Evolutionary conservation across 1,139 yeast species (phyloP).

Genomic region (Hemisphaericaspora lyxosophila): DNA sequence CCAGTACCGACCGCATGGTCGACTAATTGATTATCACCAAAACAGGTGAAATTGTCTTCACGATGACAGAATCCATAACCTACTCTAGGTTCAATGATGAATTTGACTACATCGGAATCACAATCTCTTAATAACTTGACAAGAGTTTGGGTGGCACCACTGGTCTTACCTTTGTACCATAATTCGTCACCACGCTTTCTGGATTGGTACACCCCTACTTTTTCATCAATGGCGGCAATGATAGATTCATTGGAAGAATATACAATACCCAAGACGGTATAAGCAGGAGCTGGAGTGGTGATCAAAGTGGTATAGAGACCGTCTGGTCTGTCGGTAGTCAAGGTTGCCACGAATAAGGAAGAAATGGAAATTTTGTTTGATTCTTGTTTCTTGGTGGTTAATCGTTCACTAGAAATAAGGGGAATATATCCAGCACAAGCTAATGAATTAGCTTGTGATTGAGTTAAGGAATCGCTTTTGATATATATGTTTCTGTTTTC

Average conservation of each 20-base stretch:
- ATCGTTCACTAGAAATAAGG: conserved; percentile 38
- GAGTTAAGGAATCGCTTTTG: conserved; percentile 19
- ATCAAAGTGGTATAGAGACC: conserved; percentile 85
- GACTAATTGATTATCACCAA: conserved; percentile 44
- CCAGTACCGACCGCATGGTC: conserved; percentile 56
- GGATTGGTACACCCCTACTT: conserved; percentile 91
- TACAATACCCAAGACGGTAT: conserved; percentile 77
- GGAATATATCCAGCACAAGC: conserved; percentile 47
- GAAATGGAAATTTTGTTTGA: conserved; percentile 45
- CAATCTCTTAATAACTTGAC: conserved; percentile 74
- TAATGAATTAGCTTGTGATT: conserved; percentile 28
- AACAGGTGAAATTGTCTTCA: conserved; percentile 71
- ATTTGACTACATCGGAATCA: conserved; percentile 87
- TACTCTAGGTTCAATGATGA: conserved; percentile 70
- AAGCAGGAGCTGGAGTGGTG: conserved; percentile 56
- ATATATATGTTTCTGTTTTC: conserved; percentile 49
- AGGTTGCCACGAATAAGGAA: conserved; percentile 51
- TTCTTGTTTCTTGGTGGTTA: conserved; percentile 43
- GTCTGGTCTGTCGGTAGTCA: conserved; percentile 82
- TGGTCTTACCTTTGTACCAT: conserved; percentile 95
- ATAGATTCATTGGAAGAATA: conserved; percentile 85
- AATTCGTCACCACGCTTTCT: conserved; percentile 77
- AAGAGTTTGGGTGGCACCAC: conserved; percentile 88
- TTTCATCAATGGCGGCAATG: conserved; percentile 73
- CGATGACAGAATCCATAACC: conserved; percentile 94